phyloP scores from a whole-genome alignment of 768 basidiomycete species.

The Gymnopilus junonius region DNA sequence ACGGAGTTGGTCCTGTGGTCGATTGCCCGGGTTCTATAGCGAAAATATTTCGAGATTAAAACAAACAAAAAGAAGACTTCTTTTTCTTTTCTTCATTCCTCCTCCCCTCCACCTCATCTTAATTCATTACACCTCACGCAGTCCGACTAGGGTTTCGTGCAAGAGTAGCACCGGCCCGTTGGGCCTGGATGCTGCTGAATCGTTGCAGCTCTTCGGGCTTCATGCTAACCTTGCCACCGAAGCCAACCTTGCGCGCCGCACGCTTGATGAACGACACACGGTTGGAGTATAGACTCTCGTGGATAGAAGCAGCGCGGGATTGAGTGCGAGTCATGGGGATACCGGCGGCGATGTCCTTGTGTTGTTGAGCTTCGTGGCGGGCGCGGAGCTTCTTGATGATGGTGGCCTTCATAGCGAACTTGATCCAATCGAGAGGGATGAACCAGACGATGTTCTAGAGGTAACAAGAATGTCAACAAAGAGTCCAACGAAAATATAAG shows the following conservation, averaged over 20 bases:
- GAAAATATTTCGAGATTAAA: background rate
- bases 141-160: slow-evolving; percentile 78
- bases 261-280: slow-evolving; percentile 93
- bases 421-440: slow-evolving; percentile 93
- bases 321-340: slow-evolving; percentile 85
- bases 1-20: slow-evolving; percentile 9
- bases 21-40: slow-evolving; percentile 2
- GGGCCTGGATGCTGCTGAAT: slow-evolving; percentile 87
- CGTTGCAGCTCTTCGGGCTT: slow-evolving; percentile 86
- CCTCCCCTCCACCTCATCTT: background rate
- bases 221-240: slow-evolving; percentile 79
- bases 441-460: slow-evolving; percentile 93
- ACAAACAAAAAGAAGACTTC: background rate
- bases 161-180: slow-evolving; percentile 74
- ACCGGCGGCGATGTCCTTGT: slow-evolving; percentile 45
- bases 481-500: background rate
- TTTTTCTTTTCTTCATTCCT: slow-evolving; percentile 6
- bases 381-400: slow-evolving; percentile 84
- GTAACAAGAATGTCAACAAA: slow-evolving; percentile 11
- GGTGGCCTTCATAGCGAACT: slow-evolving; percentile 95
- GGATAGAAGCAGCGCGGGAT: slow-evolving; percentile 87
- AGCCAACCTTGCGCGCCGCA: slow-evolving; percentile 87
- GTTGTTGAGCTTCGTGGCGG: slow-evolving; percentile 60
- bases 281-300: slow-evolving; percentile 94
- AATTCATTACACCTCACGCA: background rate